Percentiles rank a stretch among this genome's conserved stretches.
phyloP scores from a whole-genome alignment of 768 basidiomycete genomes.

The Rhodosporidiobolus sp. region DNA sequence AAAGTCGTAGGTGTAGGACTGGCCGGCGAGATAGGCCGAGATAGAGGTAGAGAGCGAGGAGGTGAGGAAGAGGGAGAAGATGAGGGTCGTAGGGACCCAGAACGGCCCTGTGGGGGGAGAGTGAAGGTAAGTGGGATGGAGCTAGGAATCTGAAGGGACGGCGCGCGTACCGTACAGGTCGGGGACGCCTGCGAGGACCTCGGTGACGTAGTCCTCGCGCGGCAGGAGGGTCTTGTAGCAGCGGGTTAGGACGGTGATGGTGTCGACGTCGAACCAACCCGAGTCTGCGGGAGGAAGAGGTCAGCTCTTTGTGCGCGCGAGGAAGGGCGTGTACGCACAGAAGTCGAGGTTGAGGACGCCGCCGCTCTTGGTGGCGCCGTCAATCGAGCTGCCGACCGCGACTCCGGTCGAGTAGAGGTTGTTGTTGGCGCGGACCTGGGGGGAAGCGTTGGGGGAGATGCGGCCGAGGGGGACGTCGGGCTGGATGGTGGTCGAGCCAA shows the following conservation, averaged over 20 bases:
- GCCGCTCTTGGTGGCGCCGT: constrained; percentile 35
- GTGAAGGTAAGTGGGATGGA: not conserved
- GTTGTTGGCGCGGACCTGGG: constrained; percentile 1
- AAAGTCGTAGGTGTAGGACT: constrained; percentile 76
- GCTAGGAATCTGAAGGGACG: not conserved
- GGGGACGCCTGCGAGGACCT: constrained; percentile 28
- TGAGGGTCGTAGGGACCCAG: constrained; percentile 94
- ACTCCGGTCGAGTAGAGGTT: constrained; percentile 19
- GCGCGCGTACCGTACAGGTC: constrained; percentile 35
- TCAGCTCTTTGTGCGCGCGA: not conserved
- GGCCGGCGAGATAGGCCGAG: constrained; percentile 72
- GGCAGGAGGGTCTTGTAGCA: constrained; percentile 44
- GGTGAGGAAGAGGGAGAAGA: constrained; percentile 87
- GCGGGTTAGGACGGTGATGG: constrained; percentile 41
- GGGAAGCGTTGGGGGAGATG: constrained; percentile 33
- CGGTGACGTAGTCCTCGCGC: constrained; percentile 40
- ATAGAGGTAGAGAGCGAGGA: constrained; percentile 88
- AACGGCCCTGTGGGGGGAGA: constrained; percentile 75
- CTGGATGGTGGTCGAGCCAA: constrained; percentile 21
- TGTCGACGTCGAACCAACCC: constrained; percentile 78
- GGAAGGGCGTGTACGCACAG: constrained; percentile 1
- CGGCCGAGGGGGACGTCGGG: constrained; percentile 30
- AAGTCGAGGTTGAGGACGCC: constrained; percentile 37
- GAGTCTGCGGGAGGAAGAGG: constrained; percentile 54
- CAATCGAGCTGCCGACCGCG: constrained; percentile 17